Evolutionary conservation across 306 rosid genomes (phyloP), one percentile per base, ranked within the genome.

Genomic region (Cicer chorassanicum): DNA sequence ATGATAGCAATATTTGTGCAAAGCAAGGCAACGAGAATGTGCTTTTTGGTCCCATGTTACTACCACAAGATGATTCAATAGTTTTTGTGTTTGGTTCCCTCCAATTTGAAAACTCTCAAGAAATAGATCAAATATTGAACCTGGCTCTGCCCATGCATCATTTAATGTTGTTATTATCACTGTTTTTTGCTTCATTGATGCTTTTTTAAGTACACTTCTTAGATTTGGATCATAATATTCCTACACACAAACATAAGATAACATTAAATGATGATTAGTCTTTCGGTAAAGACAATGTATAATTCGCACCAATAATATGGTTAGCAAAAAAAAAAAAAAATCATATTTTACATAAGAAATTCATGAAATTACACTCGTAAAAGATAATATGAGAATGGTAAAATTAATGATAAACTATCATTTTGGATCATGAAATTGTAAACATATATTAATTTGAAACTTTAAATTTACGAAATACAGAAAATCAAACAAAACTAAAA

Each of bases 71-170:
- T 91, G 96, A 4, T 90, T 85, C 39, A 91, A 42, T 11, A 93
- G 80, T 74, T 80, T 72, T 39, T 79, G 0, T 7, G 97, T 93
- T 36, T 83, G 55, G 49, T 86, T 90, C 7, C 98, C 97, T 5
- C 98, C 97, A 8, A 82, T 34, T 1, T 69, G 71, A 73, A 93
- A 93, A 67, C 98, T 91, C 80, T 86, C 82, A 0, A 91, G 85
- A 73, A 93, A 93, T 7, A 88, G 72, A 44, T 93, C 98, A 21
- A 91, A 87, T 73, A 93, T 82, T 4, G 97, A 91, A 18, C 84
- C 80, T 18, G 92, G 89, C 50, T 88, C 88, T 3, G 93, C 93
- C 98, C 98, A 93, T 18, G 98, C 98, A 9, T 88, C 92, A 50
- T 93, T 93, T 21, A 93, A 14, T 1, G 94, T 93, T 21, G 98